A percentile compares a stretch with the other conserved stretches of the same genome.
Conservation (phyloP, 345 rosid genomes). For the Hypericum perforatum region DNA sequence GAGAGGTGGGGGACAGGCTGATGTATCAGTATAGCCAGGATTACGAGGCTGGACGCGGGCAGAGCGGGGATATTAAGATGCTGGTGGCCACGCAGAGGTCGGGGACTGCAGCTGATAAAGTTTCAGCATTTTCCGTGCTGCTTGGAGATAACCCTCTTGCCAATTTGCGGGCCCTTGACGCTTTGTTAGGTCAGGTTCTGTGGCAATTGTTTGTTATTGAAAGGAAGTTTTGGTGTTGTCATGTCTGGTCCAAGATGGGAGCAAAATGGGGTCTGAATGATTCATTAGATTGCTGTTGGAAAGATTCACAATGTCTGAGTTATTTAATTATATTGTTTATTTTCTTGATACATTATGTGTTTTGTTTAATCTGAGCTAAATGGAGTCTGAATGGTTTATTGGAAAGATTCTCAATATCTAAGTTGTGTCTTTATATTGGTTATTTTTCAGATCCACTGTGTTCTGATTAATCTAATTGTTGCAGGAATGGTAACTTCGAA, state of each 20-base stretch:
- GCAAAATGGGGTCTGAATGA: too few species aligned
- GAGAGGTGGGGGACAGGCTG: conserved; percentile 71
- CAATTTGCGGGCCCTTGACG: conserved; percentile 85
- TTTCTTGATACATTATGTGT: conserved; percentile 3
- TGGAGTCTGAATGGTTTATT: neutral
- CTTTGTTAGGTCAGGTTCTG: conserved; percentile 53
- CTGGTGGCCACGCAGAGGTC: conserved; percentile 75
- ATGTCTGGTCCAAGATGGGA: too few species aligned
- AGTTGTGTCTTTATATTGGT: neutral
- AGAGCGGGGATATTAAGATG: conserved; percentile 80
- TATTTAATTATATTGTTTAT: neutral
- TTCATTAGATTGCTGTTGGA: too few species aligned
- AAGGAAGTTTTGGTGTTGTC: too few species aligned
- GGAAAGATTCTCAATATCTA: neutral
- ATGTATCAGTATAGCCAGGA: conserved; percentile 69
- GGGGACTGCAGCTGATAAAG: conserved; percentile 89
- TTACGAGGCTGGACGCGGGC: conserved; percentile 54
- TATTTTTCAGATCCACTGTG: conserved; percentile 1
- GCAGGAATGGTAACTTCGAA: conserved; percentile 90
- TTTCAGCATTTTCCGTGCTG: conserved; percentile 76
- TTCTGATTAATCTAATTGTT: conserved; percentile 13
- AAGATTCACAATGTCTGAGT: neutral
- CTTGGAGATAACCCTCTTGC: conserved; percentile 88
- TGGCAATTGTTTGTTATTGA: neutral
- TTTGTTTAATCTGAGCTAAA: conserved; percentile 8